Evolutionary conservation across 2,329 filamentous ascomycete species (phyloP).

Genomic region (Colletotrichum phormii): DNA sequence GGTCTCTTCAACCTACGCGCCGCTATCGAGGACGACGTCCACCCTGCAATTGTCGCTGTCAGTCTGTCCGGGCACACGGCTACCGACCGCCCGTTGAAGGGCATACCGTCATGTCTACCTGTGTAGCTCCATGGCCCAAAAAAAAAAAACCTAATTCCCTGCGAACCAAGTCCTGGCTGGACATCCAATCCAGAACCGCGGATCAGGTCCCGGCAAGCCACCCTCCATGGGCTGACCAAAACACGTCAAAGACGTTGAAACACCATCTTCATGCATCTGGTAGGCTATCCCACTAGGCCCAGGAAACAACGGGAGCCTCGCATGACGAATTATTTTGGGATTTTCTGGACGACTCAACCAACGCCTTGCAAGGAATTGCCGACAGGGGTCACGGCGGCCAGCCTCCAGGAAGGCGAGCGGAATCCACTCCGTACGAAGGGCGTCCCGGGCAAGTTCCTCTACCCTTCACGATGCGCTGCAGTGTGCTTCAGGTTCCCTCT

Average conservation of each 20-base stretch:
- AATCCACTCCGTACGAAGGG: constrained; percentile 17
- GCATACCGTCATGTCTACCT: neutral
- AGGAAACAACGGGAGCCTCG: constrained; percentile 16
- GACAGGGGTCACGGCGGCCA: neutral
- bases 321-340: constrained; percentile 16
- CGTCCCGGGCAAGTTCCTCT: neutral
- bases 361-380: neutral
- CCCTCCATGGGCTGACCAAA: constrained; percentile 12
- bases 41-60: constrained; percentile 13
- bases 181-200: neutral
- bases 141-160: constrained; percentile 1
- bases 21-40: neutral
- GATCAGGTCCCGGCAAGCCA: neutral
- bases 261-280: constrained; percentile 22
- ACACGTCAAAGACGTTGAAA: constrained; percentile 24
- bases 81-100: constrained; percentile 1
- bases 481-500: constrained; percentile 1
- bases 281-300: neutral
- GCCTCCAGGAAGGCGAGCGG: neutral
- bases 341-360: neutral
- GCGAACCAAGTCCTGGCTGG: neutral
- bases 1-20: constrained; percentile 4
- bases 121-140: neutral
- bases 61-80: constrained; percentile 16
- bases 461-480: neutral